Conservation (phyloP, 202 grass and related monocot genomes). For the Miscanthus sacchariflorus region DNA sequence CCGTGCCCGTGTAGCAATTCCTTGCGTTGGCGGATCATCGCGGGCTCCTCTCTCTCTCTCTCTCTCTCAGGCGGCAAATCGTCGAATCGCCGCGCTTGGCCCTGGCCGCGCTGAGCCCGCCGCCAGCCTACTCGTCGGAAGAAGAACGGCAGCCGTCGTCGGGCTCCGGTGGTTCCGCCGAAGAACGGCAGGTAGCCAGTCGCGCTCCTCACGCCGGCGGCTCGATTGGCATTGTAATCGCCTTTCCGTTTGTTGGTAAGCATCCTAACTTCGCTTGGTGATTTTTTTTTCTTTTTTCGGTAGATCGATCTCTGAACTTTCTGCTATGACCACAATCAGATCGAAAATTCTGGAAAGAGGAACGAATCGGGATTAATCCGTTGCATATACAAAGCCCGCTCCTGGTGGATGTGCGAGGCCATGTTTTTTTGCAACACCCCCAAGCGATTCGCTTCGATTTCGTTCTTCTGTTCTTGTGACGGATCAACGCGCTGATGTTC, state of each 20-base stretch:
- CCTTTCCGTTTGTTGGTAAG: neutral
- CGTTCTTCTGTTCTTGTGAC: constrained; percentile 6
- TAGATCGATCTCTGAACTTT: neutral
- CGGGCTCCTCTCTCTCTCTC: neutral
- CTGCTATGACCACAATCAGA: neutral
- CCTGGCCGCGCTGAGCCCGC: neutral
- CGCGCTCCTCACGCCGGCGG: neutral
- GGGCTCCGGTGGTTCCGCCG: constrained; percentile 6
- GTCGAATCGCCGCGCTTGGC: neutral
- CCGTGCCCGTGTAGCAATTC: neutral
- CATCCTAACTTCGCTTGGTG: neutral
- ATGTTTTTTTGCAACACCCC: neutral
- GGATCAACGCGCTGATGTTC: constrained; percentile 11
- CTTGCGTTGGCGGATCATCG: neutral
- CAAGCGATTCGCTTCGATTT: constrained; percentile 20
- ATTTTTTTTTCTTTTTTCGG: neutral
- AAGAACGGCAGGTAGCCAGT: neutral
- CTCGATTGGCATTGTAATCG: neutral
- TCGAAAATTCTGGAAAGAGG: neutral
- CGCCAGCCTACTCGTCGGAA: no score
- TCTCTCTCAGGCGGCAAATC: neutral
- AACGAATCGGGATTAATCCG: neutral
- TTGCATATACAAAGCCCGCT: neutral
- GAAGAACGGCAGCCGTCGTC: neutral
- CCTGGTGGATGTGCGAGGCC: neutral